phyloP scores from a whole-genome alignment of 257 asterid genomes.

The Mentha longifolia region DNA sequence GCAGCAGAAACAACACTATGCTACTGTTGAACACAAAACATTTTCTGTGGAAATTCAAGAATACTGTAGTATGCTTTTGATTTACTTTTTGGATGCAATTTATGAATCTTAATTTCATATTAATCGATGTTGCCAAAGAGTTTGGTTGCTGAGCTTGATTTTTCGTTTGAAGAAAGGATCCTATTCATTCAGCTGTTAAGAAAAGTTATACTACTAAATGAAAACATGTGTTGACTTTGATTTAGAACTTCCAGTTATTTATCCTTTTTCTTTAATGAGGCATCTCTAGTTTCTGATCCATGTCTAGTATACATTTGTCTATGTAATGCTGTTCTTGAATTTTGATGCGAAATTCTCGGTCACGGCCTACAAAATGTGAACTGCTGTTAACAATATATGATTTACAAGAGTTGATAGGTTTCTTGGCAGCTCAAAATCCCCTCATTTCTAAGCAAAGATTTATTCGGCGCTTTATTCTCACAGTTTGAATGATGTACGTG shows the following conservation, averaged over 20 bases:
- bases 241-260: neutral
- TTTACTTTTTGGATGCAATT: neutral
- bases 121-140: neutral
- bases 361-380: neutral
- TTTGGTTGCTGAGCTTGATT: neutral
- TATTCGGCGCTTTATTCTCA: neutral
- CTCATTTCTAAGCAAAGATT: neutral
- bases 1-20: neutral
- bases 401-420: constrained; percentile 7
- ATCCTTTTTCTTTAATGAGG: neutral
- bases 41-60: neutral
- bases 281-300: no score
- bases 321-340: neutral
- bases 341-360: neutral
- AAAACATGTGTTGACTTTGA: constrained; percentile 5
- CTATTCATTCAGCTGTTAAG: neutral
- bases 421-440: neutral
- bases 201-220: neutral
- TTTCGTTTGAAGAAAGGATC: neutral
- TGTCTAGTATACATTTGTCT: neutral
- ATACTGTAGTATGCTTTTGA: neutral
- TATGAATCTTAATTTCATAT: neutral
- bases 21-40: neutral
- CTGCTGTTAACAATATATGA: neutral
- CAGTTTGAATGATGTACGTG: neutral